A percentile compares a stretch with the other conserved stretches of the same genome.
Evolutionary conservation across 306 rosid species (phyloP).

Genomic region (Gastrolobium villosum): DNA sequence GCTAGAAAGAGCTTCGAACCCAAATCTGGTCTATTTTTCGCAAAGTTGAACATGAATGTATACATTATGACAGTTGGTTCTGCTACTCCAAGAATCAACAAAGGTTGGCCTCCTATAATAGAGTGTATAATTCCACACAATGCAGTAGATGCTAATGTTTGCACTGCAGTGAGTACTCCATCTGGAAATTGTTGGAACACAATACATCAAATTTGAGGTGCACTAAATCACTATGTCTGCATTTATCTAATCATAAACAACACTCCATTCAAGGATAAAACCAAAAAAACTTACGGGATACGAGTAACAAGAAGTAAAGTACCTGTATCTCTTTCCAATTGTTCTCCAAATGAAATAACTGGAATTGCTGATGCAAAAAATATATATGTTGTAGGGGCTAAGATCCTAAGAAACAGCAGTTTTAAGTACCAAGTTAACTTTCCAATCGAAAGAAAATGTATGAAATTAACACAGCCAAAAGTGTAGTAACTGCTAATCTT

Average conservation of each 20-base stretch:
- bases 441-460: constrained; percentile 24
- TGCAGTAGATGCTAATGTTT: constrained; percentile 85
- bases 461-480: constrained; percentile 32
- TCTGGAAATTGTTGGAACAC: constrained; percentile 56
- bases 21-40: constrained; percentile 76
- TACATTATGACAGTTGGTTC: constrained; percentile 93
- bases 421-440: constrained; percentile 35
- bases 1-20: constrained; percentile 85
- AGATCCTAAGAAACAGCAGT: constrained; percentile 60
- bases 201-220: constrained; percentile 36
- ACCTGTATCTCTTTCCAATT: constrained; percentile 81
- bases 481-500: constrained; percentile 2
- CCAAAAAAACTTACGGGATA: constrained; percentile 13
- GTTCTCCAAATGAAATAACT: constrained; percentile 86
- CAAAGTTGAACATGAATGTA: constrained; percentile 84
- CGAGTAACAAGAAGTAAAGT: background rate
- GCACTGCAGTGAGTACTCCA: constrained; percentile 87
- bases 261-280: background rate
- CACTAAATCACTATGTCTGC: background rate
- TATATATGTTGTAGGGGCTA: constrained; percentile 84
- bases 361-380: constrained; percentile 90
- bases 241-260: background rate
- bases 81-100: constrained; percentile 87
- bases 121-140: constrained; percentile 87
- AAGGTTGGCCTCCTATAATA: constrained; percentile 83